Conservation (phyloP, 345 rosid genomes). For the Sapria himalayana region DNA sequence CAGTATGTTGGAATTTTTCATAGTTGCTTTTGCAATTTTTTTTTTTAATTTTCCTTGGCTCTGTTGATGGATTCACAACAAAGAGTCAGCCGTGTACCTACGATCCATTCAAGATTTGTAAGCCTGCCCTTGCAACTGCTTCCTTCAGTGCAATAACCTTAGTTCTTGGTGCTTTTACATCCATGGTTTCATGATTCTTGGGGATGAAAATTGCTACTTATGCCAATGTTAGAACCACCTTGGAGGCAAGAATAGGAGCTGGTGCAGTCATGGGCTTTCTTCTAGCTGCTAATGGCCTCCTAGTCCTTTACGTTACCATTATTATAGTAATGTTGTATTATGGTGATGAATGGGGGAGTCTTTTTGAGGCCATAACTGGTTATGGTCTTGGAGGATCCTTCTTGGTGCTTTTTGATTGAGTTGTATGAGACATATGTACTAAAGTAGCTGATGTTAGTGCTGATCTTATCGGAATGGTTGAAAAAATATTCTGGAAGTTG, state of each 20-base stretch:
- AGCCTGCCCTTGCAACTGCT: constrained; percentile 26
- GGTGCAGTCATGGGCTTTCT: constrained; percentile 74
- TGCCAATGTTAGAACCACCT: constrained; percentile 30
- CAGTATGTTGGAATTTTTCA: constrained; percentile 41
- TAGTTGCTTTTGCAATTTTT: constrained; percentile 31
- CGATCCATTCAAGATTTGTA: constrained; percentile 14
- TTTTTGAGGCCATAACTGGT: constrained; percentile 63
- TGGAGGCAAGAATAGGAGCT: constrained; percentile 31
- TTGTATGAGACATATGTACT: constrained; percentile 62
- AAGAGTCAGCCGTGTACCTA: constrained; percentile 19
- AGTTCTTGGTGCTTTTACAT: constrained; percentile 25
- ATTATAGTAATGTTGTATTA: constrained; percentile 49
- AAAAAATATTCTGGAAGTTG: constrained; percentile 55
- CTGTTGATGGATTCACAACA: constrained; percentile 46
- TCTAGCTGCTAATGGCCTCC: constrained; percentile 51
- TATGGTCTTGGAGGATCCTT: constrained; percentile 64
- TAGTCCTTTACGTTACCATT: constrained; percentile 41
- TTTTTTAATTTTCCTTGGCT: constrained; percentile 51
- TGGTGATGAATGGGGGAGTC: constrained; percentile 57
- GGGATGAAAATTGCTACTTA: constrained; percentile 35
- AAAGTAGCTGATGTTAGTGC: constrained; percentile 66
- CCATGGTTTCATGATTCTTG: constrained; percentile 21
- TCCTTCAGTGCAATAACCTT: constrained; percentile 21
- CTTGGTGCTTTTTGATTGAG: constrained; percentile 66
- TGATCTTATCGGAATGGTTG: constrained; percentile 61